phyloP scores from a whole-genome alignment of 495 filamentous ascomycete genomes.

The Penicillium diatomitis region DNA sequence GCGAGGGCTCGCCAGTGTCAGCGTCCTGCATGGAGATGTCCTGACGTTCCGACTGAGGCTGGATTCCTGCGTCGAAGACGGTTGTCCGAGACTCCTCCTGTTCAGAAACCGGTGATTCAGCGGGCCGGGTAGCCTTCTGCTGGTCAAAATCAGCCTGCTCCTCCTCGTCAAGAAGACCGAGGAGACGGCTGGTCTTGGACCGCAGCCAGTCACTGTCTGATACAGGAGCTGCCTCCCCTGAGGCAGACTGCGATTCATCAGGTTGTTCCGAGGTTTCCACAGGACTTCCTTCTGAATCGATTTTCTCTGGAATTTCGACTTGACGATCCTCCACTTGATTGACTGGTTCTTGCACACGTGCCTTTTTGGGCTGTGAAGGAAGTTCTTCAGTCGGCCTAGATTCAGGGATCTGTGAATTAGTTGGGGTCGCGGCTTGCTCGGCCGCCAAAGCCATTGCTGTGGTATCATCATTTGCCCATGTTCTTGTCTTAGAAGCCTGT shows the following conservation, averaged over 20 bases:
- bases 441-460: constrained; percentile 31
- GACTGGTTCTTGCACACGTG: constrained; percentile 16
- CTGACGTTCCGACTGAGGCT: constrained; percentile 14
- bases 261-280: constrained; percentile 12
- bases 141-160: constrained; percentile 31
- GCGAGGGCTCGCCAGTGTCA: constrained; percentile 10
- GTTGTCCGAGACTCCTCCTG: constrained; percentile 19
- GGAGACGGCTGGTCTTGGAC: constrained; percentile 79
- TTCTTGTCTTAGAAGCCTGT: constrained; percentile 58
- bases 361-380: constrained; percentile 36
- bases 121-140: constrained; percentile 11
- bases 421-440: constrained; percentile 11
- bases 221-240: constrained; percentile 17
- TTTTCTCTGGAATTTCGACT: constrained; percentile 20
- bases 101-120: constrained; percentile 3
- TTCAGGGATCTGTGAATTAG: constrained; percentile 18
- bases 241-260: constrained; percentile 3
- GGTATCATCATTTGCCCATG: constrained; percentile 54
- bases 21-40: constrained; percentile 2
- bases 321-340: constrained; percentile 4
- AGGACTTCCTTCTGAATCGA: constrained; percentile 11
- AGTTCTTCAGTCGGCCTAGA: constrained; percentile 26
- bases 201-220: constrained; percentile 86
- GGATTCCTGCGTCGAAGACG: constrained; percentile 11
- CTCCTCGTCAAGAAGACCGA: constrained; percentile 73